phyloP scores from a whole-genome alignment of 768 basidiomycete species.

The Boletellus emodensis region DNA sequence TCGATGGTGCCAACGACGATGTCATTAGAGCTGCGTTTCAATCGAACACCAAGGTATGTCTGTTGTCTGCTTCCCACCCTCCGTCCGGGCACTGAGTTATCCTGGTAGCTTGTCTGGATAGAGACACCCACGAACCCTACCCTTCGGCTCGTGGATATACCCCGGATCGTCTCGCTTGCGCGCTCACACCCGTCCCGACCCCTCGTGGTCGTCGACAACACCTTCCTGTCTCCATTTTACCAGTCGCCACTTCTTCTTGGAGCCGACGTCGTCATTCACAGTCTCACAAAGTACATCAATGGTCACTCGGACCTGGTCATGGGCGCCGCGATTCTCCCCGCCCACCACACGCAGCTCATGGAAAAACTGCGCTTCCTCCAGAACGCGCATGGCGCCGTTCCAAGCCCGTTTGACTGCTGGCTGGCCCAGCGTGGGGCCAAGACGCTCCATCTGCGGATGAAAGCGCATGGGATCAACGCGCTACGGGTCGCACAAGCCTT shows the following conservation, averaged over 20 bases:
- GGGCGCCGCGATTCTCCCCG: slow-evolving; percentile 74
- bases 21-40: slow-evolving; percentile 61
- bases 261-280: slow-evolving; percentile 84
- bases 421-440: slow-evolving; percentile 88
- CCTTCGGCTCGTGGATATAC: slow-evolving; percentile 79
- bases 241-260: slow-evolving; percentile 79
- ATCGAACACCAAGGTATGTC: slow-evolving; percentile 74
- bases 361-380: slow-evolving; percentile 79
- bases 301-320: slow-evolving; percentile 94
- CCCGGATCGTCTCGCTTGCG: slow-evolving; percentile 62
- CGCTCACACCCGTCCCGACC: slow-evolving; percentile 61
- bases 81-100: not conserved
- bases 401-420: slow-evolving; percentile 85
- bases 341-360: slow-evolving; percentile 44
- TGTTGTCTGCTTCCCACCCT: not conserved
- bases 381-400: slow-evolving; percentile 82
- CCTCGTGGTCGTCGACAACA: slow-evolving; percentile 88
- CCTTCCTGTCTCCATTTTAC: slow-evolving; percentile 91
- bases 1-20: slow-evolving; percentile 66
- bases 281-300: slow-evolving; percentile 86
- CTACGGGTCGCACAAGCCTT: slow-evolving; percentile 68
- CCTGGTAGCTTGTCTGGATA: slow-evolving; percentile 79
- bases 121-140: slow-evolving; percentile 96
- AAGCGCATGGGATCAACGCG: slow-evolving; percentile 81
- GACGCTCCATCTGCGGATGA: slow-evolving; percentile 86